phyloP scores from a whole-genome alignment of 2,329 filamentous ascomycete genomes.

The Huntiella savannae region DNA sequence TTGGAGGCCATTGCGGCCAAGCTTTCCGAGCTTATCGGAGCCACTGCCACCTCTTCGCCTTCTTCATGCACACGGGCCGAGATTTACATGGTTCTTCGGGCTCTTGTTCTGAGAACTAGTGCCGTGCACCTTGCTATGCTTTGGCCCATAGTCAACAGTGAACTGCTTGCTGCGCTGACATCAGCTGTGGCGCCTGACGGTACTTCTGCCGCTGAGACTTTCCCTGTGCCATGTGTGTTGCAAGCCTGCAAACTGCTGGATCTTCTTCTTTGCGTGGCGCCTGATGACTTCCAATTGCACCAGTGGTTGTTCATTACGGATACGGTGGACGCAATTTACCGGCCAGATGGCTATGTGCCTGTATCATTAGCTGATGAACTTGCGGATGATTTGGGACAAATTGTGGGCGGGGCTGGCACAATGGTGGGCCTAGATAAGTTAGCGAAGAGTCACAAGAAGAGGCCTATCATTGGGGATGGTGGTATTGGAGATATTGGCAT shows the following conservation, averaged over 20 bases:
- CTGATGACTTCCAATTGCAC: conserved; percentile 94
- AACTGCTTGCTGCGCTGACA: conserved; percentile 62
- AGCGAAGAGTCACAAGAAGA: conserved; percentile 16
- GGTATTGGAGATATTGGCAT: conserved; percentile 36
- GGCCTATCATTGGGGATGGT: conserved; percentile 31
- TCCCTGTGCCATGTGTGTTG: conserved; percentile 56
- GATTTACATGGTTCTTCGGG: conserved; percentile 71
- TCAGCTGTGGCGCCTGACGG: conserved; percentile 52
- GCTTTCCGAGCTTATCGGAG: conserved; percentile 65
- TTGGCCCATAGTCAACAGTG: conserved; percentile 79
- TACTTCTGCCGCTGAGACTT: conserved; percentile 46
- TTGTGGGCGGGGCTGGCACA: conserved; percentile 17
- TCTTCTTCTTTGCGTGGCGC: conserved; percentile 63
- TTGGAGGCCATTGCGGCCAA: conserved; percentile 60
- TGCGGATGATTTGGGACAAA: conserved; percentile 50
- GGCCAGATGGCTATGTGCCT: conserved; percentile 47
- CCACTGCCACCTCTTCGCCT: conserved; percentile 74
- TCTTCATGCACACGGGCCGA: conserved; percentile 80
- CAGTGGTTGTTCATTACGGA: conserved; percentile 97
- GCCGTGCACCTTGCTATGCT: conserved; percentile 62
- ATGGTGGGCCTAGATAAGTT: neutral
- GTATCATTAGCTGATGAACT: conserved; percentile 70
- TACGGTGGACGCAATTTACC: conserved; percentile 88
- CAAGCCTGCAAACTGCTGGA: conserved; percentile 93
- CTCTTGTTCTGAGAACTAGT: conserved; percentile 61